Evolutionary conservation across 2,329 filamentous ascomycete species (phyloP).

Genomic region (Didymella glomerata): DNA sequence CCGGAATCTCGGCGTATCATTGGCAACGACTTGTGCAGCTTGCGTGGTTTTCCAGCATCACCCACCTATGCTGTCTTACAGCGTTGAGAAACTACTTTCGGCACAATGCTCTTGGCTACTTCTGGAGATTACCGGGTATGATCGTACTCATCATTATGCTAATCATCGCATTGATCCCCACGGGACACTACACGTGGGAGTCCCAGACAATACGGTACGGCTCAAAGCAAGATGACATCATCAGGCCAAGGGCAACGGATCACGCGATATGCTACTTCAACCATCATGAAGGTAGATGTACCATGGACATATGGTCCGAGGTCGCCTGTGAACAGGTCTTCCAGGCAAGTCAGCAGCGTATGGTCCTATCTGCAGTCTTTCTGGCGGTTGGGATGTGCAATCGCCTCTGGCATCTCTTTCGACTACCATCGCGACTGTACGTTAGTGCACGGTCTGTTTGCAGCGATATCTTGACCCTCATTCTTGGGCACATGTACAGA

Average conservation of each 20-base stretch:
- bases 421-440: conserved; percentile 2
- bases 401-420: conserved; percentile 15
- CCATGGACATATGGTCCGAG: background rate
- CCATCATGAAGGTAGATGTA: background rate
- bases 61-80: conserved; percentile 24
- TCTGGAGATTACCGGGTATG: conserved; percentile 23
- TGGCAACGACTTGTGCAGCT: conserved; percentile 26
- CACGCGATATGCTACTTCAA: conserved; percentile 11
- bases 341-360: conserved; percentile 12
- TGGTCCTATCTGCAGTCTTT: conserved; percentile 12
- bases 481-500: conserved; percentile 2
- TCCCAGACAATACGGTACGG: background rate
- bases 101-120: background rate
- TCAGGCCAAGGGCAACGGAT: conserved; percentile 10
- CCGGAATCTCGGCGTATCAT: conserved; percentile 28
- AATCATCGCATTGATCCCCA: conserved; percentile 17
- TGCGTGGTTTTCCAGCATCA: conserved; percentile 27
- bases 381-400: conserved; percentile 11
- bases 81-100: conserved; percentile 7
- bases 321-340: conserved; percentile 1
- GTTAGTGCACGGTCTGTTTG: conserved; percentile 4
- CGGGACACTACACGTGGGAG: conserved; percentile 19
- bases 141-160: conserved; percentile 17
- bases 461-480: background rate
- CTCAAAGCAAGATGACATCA: background rate